phyloP scores from a whole-genome alignment of 495 filamentous ascomycete species.

The Staphylotrichum longicolle region DNA sequence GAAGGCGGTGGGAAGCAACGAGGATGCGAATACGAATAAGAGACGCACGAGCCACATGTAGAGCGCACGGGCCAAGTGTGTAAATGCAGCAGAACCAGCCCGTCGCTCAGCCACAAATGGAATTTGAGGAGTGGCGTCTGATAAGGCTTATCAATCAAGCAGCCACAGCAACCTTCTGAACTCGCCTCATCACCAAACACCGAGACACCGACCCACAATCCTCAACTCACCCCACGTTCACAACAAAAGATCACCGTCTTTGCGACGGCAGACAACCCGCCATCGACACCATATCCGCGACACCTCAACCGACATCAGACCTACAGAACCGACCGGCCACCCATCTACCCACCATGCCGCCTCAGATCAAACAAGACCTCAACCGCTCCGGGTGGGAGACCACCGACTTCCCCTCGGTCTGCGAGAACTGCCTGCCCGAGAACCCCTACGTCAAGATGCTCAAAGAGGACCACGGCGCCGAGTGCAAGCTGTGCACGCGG shows the following conservation, averaged over 20 bases:
- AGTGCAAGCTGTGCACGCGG: conserved; percentile 84
- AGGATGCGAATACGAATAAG: conserved; percentile 27
- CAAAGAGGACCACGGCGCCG: conserved; percentile 87
- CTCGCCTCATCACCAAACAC: conserved; percentile 4
- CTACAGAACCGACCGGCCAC: neutral
- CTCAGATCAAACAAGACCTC: conserved; percentile 89
- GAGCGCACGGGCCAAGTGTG: too few relatives aligned
- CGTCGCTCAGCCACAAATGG: neutral
- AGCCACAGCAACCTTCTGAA: conserved; percentile 17
- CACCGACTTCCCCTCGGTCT: conserved; percentile 73
- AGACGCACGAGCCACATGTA: neutral
- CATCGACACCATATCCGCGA: neutral
- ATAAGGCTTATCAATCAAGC: conserved; percentile 19
- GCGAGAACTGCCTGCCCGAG: conserved; percentile 79
- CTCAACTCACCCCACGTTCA: conserved; percentile 14
- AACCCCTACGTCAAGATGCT: conserved; percentile 99
- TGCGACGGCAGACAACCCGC: neutral
- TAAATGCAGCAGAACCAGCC: too few relatives aligned
- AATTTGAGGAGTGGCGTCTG: conserved; percentile 2
- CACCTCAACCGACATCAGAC: neutral
- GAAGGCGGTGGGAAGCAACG: conserved; percentile 11
- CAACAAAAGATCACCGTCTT: neutral
- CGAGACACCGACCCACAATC: neutral
- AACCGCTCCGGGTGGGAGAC: conserved; percentile 96
- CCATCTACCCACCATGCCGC: conserved; percentile 42